Evolutionary conservation across 1,139 yeast species (phyloP), one percentile per base, ranked within the genome.

Genomic region (Zygosaccharomyces pseudobailii): DNA sequence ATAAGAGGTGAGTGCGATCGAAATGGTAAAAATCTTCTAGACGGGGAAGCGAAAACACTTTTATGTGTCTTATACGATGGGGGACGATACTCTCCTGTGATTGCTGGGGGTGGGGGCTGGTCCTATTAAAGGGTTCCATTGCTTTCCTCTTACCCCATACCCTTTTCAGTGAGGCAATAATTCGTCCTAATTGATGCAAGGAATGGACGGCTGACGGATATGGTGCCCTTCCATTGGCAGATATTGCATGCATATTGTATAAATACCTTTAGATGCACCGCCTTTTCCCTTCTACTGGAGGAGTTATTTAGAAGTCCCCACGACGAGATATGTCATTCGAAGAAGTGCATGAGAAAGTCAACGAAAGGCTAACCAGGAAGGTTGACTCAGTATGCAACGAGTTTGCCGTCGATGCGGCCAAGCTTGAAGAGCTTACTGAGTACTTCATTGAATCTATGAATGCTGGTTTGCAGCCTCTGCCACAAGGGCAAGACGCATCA

Each of bases 391-490:
- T 87, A 27, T 79, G 75, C 42, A 57, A 72, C 30, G 78, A 79
- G 48, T 86, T 87, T 59, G 67, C 68, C 2, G 71, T 87, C 13
- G 71, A 74, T 40, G 73, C 76, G 49, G 78, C 76, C 9, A 72
- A 72, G 42, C 70, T 87, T 46, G 66, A 72, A 40, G 70, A 74
- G 43, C 80, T 87, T 20, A 86, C 89, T 1, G 76, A 76, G n/a
- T 71, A 75, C 50, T 88, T 87, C 65, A 72, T 78, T 38, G 69
- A 74, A 50, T 78, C 82, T 34, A 84, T 86, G 74, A 75, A 78
- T 35, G 67, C 69, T 33, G 95, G 95, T 3, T 72, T 87, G 43
- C 64, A 66, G 3, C 71, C 74, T n/a, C 58, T 70, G 17, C 70
- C 72, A 46, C 76, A 74, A 35, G 67, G 66, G 13, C 67, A 67